Evolutionary conservation across 257 asterid genomes (phyloP).

Genomic region (Solanum habrochaites): DNA sequence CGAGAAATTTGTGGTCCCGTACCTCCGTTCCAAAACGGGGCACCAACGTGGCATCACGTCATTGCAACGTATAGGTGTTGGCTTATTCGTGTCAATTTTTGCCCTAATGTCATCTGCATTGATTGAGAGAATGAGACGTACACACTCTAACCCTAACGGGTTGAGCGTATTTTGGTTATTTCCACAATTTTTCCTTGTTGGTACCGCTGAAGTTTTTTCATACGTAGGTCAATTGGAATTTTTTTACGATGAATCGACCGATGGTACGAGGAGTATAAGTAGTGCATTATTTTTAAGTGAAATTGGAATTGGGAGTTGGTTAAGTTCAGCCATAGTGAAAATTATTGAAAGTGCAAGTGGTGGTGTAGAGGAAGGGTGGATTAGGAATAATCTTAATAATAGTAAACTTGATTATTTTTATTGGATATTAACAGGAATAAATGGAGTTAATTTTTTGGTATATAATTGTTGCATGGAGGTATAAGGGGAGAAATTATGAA

Average conservation of each 20-base stretch:
- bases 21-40: constrained; percentile 46
- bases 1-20: constrained; percentile 40
- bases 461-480: constrained; percentile 34
- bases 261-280: constrained; percentile 65
- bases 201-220: constrained; percentile 62
- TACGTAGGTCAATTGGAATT: constrained; percentile 78
- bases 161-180: constrained; percentile 55
- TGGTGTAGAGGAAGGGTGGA: constrained; percentile 44
- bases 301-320: constrained; percentile 80
- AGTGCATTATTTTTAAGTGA: constrained; percentile 77
- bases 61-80: constrained; percentile 56
- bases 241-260: constrained; percentile 66
- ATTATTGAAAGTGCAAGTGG: constrained; percentile 28
- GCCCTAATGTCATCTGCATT: constrained; percentile 57
- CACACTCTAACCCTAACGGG: background rate
- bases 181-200: constrained; percentile 57
- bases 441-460: constrained; percentile 41
- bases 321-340: constrained; percentile 61
- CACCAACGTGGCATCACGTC: constrained; percentile 59
- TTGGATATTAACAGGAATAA: constrained; percentile 48
- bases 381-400: constrained; percentile 35
- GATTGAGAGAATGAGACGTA: constrained; percentile 43
- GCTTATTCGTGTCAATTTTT: constrained; percentile 54
- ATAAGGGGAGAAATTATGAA: constrained; percentile 24
- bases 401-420: constrained; percentile 54